phyloP scores from a whole-genome alignment of 768 basidiomycete species.

The Leccinum olivaceopallidum region DNA sequence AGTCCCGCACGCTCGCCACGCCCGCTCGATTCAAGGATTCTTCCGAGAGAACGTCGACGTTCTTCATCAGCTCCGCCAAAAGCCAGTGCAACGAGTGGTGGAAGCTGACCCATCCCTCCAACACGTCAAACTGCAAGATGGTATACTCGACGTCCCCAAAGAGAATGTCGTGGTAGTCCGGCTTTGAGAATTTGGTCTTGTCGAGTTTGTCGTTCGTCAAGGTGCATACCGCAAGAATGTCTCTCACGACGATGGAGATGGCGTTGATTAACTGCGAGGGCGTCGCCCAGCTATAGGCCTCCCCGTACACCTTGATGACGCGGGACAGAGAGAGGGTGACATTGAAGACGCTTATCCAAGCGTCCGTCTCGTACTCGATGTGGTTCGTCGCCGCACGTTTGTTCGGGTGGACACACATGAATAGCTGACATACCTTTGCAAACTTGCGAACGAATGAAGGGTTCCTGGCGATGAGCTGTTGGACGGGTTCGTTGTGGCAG shows the following conservation, averaged over 20 bases:
- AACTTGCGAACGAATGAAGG: conserved; percentile 70
- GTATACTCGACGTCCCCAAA: conserved; percentile 62
- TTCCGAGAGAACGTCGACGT: conserved; percentile 65
- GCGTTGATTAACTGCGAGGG: conserved; percentile 62
- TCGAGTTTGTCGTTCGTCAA: conserved; percentile 70
- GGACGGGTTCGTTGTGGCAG: conserved; percentile 78
- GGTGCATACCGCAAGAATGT: conserved; percentile 72
- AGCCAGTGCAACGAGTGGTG: conserved; percentile 94
- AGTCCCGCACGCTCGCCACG: conserved; percentile 54
- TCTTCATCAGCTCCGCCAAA: conserved; percentile 85
- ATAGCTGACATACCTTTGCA: conserved; percentile 78
- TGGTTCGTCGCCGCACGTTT: conserved; percentile 79
- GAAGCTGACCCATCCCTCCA: conserved; percentile 85
- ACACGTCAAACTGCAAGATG: conserved; percentile 77
- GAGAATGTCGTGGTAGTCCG: conserved; percentile 62
- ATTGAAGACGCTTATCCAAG: conserved; percentile 96
- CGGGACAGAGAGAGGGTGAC: conserved; percentile 89
- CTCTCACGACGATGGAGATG: conserved; percentile 66
- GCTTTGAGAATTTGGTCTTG: conserved; percentile 58
- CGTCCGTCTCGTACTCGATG: conserved; percentile 95
- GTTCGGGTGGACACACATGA: conserved; percentile 93
- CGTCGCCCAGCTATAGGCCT: conserved; percentile 66
- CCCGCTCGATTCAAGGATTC: conserved; percentile 53
- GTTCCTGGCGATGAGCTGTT: conserved; percentile 71
- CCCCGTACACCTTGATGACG: conserved; percentile 87